These are phyloP conservation scores for Fusarium luffae DNA, from an alignment of 2,329 filamentous ascomycete genomes.

Conservation along the genomic window DNA sequence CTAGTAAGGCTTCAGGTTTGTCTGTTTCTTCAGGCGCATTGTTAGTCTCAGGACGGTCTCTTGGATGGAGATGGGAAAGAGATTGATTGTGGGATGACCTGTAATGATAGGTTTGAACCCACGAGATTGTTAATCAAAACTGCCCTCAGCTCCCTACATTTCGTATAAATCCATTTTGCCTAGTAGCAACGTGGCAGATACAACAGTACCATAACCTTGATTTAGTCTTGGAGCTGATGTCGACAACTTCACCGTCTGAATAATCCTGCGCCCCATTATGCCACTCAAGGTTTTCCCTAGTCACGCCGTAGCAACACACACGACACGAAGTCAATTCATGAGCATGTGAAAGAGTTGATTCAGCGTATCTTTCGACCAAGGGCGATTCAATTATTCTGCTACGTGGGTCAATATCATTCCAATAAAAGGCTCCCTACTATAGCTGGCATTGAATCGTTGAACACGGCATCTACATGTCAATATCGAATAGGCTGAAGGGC, in stretches of 20 bases:
- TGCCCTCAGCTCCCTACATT: not conserved
- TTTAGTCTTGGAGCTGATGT: not conserved
- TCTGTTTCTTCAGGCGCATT: conserved; percentile 25
- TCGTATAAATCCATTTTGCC: not conserved
- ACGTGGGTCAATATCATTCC: conserved; percentile 38
- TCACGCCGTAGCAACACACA: conserved; percentile 8
- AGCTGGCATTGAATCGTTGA: conserved; percentile 9
- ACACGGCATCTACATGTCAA: not conserved
- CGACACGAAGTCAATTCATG: conserved; percentile 22
- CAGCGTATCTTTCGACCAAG: conserved; percentile 5
- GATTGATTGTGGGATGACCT: conserved; percentile 27
- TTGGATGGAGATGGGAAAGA: conserved; percentile 17
- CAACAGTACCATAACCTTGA: not conserved
- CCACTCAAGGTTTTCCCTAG: conserved; percentile 8
- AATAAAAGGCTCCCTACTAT: conserved; percentile 21
- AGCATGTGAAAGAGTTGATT: conserved; percentile 17
- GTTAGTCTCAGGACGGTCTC: conserved; percentile 33
- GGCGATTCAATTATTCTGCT: conserved; percentile 10
- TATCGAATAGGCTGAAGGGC: conserved; percentile 3
- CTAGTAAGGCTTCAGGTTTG: conserved; percentile 24
- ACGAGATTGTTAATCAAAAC: conserved; percentile 16
- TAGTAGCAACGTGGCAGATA: not conserved
- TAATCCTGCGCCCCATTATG: conserved; percentile 20
- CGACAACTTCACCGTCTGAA: conserved; percentile 3
- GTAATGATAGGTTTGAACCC: conserved; percentile 13